Evolutionary conservation across 2,329 filamentous ascomycete genomes (phyloP).

Genomic region (Claviceps humidiphila): DNA sequence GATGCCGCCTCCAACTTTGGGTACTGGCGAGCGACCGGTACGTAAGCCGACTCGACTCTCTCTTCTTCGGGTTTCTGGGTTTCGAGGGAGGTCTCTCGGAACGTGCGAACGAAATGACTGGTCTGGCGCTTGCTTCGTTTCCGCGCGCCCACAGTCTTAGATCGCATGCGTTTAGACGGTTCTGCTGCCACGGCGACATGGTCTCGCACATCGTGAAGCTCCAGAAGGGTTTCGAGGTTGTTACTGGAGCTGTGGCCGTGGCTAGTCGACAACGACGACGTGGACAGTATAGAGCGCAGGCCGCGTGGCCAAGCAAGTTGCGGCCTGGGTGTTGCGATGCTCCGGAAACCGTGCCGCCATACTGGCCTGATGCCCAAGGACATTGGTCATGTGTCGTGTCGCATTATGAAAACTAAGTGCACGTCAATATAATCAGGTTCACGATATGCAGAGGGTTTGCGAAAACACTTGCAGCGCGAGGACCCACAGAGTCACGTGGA

Average conservation of each 20-base stretch:
- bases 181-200: neutral
- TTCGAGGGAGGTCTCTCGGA: slow-evolving; percentile 11
- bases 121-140: slow-evolving; percentile 9
- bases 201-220: neutral
- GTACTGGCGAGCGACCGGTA: slow-evolving; percentile 16
- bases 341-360: slow-evolving; percentile 28
- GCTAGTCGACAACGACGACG: neutral
- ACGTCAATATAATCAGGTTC: neutral
- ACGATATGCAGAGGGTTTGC: neutral
- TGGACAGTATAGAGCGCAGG: slow-evolving; percentile 7
- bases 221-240: neutral
- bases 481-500: slow-evolving; percentile 7
- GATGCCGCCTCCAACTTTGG: slow-evolving; percentile 13
- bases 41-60: slow-evolving; percentile 15
- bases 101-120: slow-evolving; percentile 17
- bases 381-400: slow-evolving; percentile 27
- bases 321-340: slow-evolving; percentile 14
- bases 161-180: neutral
- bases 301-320: slow-evolving; percentile 11
- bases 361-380: slow-evolving; percentile 30
- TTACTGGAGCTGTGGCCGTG: neutral
- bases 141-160: neutral
- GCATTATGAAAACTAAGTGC: slow-evolving; percentile 18
- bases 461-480: neutral
- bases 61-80: slow-evolving; percentile 9